Conservation (phyloP, 208 protist genomes). For the Trypanosoma caninum region DNA sequence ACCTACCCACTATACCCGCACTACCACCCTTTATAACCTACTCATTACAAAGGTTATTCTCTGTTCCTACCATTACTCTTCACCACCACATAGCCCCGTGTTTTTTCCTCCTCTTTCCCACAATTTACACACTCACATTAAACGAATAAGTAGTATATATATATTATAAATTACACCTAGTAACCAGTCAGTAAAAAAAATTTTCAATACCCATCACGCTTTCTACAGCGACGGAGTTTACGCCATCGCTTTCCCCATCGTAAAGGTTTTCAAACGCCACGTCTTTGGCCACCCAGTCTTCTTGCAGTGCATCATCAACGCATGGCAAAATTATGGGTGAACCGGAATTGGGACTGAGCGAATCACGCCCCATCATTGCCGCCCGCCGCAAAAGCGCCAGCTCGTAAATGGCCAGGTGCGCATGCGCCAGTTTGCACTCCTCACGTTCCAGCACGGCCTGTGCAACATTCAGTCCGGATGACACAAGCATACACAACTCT, state of each 20-base stretch:
- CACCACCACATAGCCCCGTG: too few relatives aligned
- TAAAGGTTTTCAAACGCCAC: background rate
- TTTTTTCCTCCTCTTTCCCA: too few relatives aligned
- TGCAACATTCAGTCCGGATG: slow-evolving; percentile 28
- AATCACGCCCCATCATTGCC: slow-evolving; percentile 8
- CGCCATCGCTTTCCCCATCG: slow-evolving; percentile 1
- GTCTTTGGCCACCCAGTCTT: slow-evolving; percentile 22
- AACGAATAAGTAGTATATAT: too few relatives aligned
- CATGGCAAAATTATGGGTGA: background rate
- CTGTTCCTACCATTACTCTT: too few relatives aligned
- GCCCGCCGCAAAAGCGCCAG: slow-evolving; percentile 34
- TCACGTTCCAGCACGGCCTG: slow-evolving; percentile 45
- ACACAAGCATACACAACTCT: slow-evolving; percentile 4
- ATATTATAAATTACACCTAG: too few relatives aligned
- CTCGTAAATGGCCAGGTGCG: slow-evolving; percentile 55
- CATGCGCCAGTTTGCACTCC: slow-evolving; percentile 40
- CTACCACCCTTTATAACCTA: too few relatives aligned
- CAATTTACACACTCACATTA: too few relatives aligned
- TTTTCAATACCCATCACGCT: slow-evolving; percentile 25
- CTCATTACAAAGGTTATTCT: too few relatives aligned
- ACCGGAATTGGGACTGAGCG: background rate
- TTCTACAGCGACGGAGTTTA: slow-evolving; percentile 4
- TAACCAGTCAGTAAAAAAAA: too few relatives aligned
- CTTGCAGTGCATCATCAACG: slow-evolving; percentile 18
- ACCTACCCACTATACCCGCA: too few relatives aligned